Base-by-base conservation (phyloP, 208 protist genomes). In the Acanthamoeba rhysodes region DNA sequence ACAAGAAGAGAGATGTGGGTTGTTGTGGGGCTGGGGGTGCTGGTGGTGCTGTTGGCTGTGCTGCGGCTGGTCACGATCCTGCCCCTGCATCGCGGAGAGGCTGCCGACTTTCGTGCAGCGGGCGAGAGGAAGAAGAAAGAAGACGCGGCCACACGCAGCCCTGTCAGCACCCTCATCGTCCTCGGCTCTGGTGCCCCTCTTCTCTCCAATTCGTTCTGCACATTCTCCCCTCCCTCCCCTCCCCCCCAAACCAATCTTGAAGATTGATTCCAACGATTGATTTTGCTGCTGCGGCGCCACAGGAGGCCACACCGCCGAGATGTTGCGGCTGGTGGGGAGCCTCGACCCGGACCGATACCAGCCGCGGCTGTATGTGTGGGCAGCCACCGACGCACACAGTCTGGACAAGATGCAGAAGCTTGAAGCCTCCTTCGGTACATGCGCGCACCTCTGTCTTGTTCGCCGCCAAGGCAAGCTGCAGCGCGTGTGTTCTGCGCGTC, bases 291-390 rank as follows among this genome's bases (percentile, higher is more conserved):
- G 41, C 32, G 6, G 16, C 14, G 37, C 24, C 6, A 3, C 76
- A 85, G 97, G 97, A 45, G 97, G 97, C 4, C 97, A 98, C 85
- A 98, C 97, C 29, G 80, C 95, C 24, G 97, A 98, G 88, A 97
- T 97, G 96, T 93, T 97, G 45, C 76, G 92, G 29, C 64, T 97
- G 10, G 32, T 97, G 9, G 84, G 68, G 20, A 48, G 55, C 29
- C 9, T 97, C 29, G 78, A 97, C 48, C 48, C 57, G 20, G 29
- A 76, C 20, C 82, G 82, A 29, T 97, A 95, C 68, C 37, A 14
- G 29, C 96, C 94, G 32, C 80, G 96, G 0, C 16, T 34, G 18
- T 97, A 97, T 82, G 94, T 97, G 16, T 50, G 96, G 34, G 95
- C 96, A 12, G 80, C 90, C 10, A 96, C 87, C 27, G 97, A 98